phyloP scores from a whole-genome alignment of 352 stramenopile species.

The Vaucheria bursata region DNA sequence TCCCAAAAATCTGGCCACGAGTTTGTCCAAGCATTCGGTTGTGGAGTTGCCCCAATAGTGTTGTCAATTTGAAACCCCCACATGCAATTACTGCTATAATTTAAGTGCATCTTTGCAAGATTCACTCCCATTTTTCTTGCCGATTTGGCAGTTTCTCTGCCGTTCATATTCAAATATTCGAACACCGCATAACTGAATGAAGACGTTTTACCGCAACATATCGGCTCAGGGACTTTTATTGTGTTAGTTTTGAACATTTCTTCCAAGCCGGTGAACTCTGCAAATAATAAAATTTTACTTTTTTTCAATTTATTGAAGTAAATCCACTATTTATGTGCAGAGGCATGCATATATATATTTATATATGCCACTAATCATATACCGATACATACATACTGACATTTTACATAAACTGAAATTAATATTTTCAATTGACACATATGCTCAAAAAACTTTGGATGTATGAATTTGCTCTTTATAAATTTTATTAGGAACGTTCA shows the following conservation, averaged over 20 bases:
- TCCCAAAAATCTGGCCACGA: slow-evolving; percentile 51
- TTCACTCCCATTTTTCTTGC: slow-evolving; percentile 49
- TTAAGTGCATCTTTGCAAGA: slow-evolving; percentile 56
- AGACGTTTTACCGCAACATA: slow-evolving; percentile 48
- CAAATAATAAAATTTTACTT: too few species aligned
- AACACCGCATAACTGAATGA: slow-evolving; percentile 54
- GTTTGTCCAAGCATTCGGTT: slow-evolving; percentile 55
- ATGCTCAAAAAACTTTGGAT: too few species aligned
- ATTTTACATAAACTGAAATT: too few species aligned
- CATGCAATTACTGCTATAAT: slow-evolving; percentile 35
- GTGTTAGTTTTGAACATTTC: slow-evolving; percentile 55
- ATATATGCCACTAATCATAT: too few species aligned
- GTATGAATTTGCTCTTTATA: too few species aligned
- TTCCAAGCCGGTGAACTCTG: slow-evolving; percentile 58
- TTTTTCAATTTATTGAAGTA: too few species aligned
- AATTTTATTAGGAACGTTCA: too few species aligned
- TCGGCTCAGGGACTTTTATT: slow-evolving; percentile 54
- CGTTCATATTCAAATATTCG: slow-evolving; percentile 57
- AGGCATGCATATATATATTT: too few species aligned
- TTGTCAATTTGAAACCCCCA: slow-evolving; percentile 71
- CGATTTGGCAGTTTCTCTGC: neutral
- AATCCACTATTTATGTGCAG: too few species aligned
- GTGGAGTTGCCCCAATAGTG: slow-evolving; percentile 58
- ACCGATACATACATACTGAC: too few species aligned
- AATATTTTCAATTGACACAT: too few species aligned